These are phyloP conservation scores for Spinacia oleracea DNA, from an alignment of 179 eudicot species.

Conservation along the genomic window DNA sequence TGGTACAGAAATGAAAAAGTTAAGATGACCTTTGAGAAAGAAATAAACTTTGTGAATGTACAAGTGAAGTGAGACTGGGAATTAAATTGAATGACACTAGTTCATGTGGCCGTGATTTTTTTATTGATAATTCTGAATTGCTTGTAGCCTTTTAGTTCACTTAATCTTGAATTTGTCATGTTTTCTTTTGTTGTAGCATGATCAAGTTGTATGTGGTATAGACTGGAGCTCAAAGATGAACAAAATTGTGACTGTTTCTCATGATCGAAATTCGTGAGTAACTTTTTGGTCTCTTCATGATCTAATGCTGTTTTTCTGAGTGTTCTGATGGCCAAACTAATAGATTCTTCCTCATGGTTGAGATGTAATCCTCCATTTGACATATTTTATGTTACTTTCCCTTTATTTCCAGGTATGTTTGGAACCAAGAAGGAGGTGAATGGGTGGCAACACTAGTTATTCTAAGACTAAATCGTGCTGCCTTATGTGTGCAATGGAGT, in stretches of 20 bases:
- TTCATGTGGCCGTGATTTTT: no score
- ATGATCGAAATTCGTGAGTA: constrained; percentile 98
- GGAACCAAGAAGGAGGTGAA: constrained; percentile 80
- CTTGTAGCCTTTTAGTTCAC: constrained; percentile 14
- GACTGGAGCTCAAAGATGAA: constrained; percentile 87
- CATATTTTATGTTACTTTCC: not conserved
- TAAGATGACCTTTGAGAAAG: not conserved
- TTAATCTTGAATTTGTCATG: constrained; percentile 16
- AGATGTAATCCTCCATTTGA: not conserved
- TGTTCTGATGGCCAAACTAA: constrained; percentile 1
- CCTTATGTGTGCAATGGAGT: constrained; percentile 99
- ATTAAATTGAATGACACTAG: not conserved
- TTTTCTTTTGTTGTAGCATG: constrained; percentile 68
- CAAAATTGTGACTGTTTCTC: constrained; percentile 91
- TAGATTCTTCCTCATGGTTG: not conserved
- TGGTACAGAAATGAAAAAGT: not conserved
- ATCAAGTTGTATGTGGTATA: constrained; percentile 86
- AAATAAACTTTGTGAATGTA: not conserved
- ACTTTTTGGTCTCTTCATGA: constrained; percentile 6
- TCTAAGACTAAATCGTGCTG: constrained; percentile 95
- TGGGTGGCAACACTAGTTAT: constrained; percentile 99
- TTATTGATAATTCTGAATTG: constrained; percentile 4
- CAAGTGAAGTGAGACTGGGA: not conserved
- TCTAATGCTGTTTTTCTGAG: not conserved
- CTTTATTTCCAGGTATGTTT: constrained; percentile 69